Evolutionary conservation across 768 basidiomycete genomes (phyloP).

Genomic region (Pisolithus albus): DNA sequence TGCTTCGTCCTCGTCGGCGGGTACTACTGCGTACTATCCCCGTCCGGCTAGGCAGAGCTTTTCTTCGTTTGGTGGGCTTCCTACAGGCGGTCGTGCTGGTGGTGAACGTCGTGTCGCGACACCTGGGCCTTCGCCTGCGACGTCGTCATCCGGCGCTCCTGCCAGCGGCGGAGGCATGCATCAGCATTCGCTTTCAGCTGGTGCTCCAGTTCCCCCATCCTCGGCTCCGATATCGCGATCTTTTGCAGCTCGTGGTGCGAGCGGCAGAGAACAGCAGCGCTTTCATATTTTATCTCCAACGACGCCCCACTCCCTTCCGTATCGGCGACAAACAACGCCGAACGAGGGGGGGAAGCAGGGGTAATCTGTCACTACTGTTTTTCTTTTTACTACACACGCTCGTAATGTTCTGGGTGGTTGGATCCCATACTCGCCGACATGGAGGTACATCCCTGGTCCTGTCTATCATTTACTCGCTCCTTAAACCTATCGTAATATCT

Average conservation of each 20-base stretch:
- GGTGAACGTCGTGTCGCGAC: background rate
- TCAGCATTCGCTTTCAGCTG: background rate
- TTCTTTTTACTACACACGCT: too few relatives aligned
- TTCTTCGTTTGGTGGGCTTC: constrained; percentile 8
- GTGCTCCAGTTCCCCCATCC: background rate
- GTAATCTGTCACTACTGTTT: too few relatives aligned
- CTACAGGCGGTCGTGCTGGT: background rate
- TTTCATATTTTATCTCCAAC: background rate
- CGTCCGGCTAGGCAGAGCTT: constrained; percentile 16
- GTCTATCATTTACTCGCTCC: too few relatives aligned
- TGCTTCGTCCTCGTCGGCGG: constrained; percentile 17
- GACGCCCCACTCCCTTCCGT: background rate
- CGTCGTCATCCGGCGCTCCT: background rate
- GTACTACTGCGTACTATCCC: constrained; percentile 28
- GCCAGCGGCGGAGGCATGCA: background rate
- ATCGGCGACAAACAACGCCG: background rate
- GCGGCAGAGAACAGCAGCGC: background rate
- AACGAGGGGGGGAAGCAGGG: background rate
- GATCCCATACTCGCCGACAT: too few relatives aligned
- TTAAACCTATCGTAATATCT: too few relatives aligned
- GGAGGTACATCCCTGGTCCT: too few relatives aligned
- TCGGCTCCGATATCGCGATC: background rate
- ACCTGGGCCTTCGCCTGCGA: background rate
- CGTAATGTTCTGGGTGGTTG: too few relatives aligned
- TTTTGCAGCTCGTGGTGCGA: background rate